Base-by-base conservation (phyloP, 306 rosid species). In the Dicorynia guianensis region DNA sequence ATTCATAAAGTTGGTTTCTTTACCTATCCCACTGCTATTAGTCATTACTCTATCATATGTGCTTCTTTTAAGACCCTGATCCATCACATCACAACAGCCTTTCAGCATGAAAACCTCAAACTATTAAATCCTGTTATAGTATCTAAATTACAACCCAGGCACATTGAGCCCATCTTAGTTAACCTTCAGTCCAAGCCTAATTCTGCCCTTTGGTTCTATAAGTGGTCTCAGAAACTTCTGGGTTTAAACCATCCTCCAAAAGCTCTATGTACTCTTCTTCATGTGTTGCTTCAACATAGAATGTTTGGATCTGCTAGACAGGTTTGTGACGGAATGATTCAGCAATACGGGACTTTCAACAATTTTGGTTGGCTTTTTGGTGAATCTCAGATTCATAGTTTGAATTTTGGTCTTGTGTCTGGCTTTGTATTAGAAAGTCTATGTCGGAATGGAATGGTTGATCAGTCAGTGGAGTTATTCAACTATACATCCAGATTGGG, bases 121-220 rank as follows among this genome's bases (percentile, higher is more conserved):
- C 53, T 70, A 10, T 38, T 70, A 18, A 38, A 61, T 49, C 83
- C 83, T 8, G 18, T 1, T 48, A 0, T 66, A 19, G 48, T 17
- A 48, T 39, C 66, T 43, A 57, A 56, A 11, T 36, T 72, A 3
- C 58, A 63, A 46, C 74, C 82, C n/a, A n/a, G 7, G n/a, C 76
- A 74, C 43, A 59, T 74, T 13, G 71, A 67, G 7, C 65, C 66
- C 44, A 68, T 80, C 58, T 43, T 80, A 13, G 9, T 49, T 62
- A 40, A 38, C 63, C 72, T 80, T 47, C 76, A 60, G 17, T 52
- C 59, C 47, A 63, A 43, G n/a, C 72, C 77, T 18, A 18, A 11
- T 52, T 60, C 82, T 11, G 72, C 82, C 52, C 25, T 78, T 20
- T 59, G 50, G 60, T 81, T 81, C 63, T 63, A 75, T 10, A 54